Evolutionary conservation across 1,284 basidiomycete genomes (phyloP), one percentile per base, ranked within the genome.

Genomic region (Malassezia globosa): DNA sequence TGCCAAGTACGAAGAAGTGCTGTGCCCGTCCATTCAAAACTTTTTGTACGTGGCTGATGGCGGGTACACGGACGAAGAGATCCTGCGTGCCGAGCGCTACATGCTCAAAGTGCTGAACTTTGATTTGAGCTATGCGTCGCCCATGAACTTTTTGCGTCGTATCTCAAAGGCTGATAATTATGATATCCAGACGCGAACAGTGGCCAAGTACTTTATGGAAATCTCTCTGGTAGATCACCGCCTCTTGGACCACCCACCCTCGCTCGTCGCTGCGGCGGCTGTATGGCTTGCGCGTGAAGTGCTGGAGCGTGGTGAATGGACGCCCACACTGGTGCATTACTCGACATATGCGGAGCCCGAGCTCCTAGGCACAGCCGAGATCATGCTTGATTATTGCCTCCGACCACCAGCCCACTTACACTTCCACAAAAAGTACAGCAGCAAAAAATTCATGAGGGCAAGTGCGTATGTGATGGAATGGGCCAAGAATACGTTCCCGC

Each of bases 1-100:
- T 0, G 81, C 87, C 40, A 97, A 97, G 74, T 88, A 90, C 59
- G 92, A 97, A 72, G 92, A 97, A 74, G 86, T 94, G 55, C 80
- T 95, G 51, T 83, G 88, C 25, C 92, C 92, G 1, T 85, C 85
- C 1, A 83, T 92, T 33, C 74, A 76, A 23, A 86, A 94, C 75
- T 90, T 95, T 72, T 76, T 92, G 61, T 59, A 65, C 40, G 55
- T 69, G 11, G 61, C 63, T 35, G 62, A 69, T 42, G 64, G 64
- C 34, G 63, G 61, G 13, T 68, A 66, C 36, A 66, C 64, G 14
- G 65, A 66, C 37, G 59, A 61, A 24, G 67, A 69, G 56, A 68
- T 69, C 35, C 55, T 69, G 11, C 55, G 56, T 10, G 92, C 92
- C 1, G 92, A 97, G 74, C 80, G 84, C 46, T 96, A 95, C 72